Base-by-base conservation (phyloP, 768 basidiomycete species). In the Coprinopsis marcescibilis region DNA sequence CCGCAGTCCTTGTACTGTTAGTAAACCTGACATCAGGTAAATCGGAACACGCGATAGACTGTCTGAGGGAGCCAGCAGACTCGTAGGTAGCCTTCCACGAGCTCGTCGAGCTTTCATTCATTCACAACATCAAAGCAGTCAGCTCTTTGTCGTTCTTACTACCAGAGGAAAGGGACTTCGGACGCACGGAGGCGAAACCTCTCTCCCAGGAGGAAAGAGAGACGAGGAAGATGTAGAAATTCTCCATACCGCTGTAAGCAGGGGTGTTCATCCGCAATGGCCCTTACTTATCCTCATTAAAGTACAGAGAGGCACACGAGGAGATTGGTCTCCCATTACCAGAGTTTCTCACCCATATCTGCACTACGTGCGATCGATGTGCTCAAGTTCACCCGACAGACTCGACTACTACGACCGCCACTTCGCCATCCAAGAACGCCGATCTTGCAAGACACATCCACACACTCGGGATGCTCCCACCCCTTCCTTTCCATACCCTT, bases 261-360 rank as follows among this genome's bases (percentile, higher is more conserved):
- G 3, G 17, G 14, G 24, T 44, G n/a, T 25, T 25, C 43, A 27
- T 13, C 27, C 43, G 47, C 14, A 30, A 38, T 37, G 34, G 11
- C 34, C 17, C n/a, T 26, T 17, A 34, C 33, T 36, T 42, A 14
- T 14, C 26, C 26, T 23, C 19, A 41, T 52, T 42, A 6, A 56
- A 90, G 89, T 73, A 75, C 27, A 69, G 90, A 48, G 90, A 93
- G 65, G 90, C 90, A 0, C 58, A 76, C 46, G 90, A 93, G 65
- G 90, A 93, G 65, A 81, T 91, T 23, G 77, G 67, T 2, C 70
- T 93, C 2, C 80, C 85, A 0, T 59, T 77, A 1, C 32, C 65
- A 45, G 39, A 24, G 4, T 15, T 21, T 23, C 23, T 25, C 23
- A 8, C 39, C 10, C 39, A 40, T 15, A 40, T 21, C 19, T 40